Evolutionary conservation across 305 asterid genomes (phyloP).

Genomic region (Stenogyne calaminthoides): DNA sequence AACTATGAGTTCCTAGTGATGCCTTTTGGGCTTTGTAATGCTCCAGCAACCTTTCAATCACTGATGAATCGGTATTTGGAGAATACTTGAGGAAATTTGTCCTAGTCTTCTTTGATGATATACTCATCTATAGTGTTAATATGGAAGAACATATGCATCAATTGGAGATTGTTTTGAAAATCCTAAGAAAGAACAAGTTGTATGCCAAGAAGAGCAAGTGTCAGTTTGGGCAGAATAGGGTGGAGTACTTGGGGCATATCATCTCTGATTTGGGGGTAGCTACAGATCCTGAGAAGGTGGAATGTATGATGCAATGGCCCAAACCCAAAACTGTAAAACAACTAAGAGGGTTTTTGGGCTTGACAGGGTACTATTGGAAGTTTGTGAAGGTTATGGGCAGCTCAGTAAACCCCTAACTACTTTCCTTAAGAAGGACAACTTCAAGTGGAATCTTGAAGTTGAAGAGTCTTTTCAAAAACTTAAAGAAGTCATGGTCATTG

Average conservation of each 20-base stretch:
- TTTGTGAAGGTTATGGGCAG: background rate
- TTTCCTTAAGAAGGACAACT: background rate
- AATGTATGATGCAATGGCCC: background rate
- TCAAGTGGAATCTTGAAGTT: background rate
- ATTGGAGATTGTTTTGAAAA: rapidly evolving
- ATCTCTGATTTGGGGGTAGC: background rate
- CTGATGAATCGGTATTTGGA: background rate
- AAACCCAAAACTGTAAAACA: background rate
- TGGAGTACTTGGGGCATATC: background rate
- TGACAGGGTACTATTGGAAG: background rate
- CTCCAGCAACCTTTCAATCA: background rate
- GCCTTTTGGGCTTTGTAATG: background rate
- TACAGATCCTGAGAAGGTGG: background rate
- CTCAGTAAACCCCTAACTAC: background rate
- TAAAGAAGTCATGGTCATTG: background rate
- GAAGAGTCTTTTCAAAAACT: background rate
- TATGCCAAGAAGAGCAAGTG: background rate
- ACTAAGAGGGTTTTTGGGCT: background rate
- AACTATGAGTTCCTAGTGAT: background rate
- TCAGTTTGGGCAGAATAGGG: background rate
- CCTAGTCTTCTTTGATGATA: background rate
- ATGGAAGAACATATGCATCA: background rate
- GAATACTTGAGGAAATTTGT: background rate
- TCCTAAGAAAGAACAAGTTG: background rate
- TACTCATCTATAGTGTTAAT: background rate